Evolutionary conservation across 2,329 filamentous ascomycete genomes (phyloP).

Genomic region (Colletotrichum spinosum): DNA sequence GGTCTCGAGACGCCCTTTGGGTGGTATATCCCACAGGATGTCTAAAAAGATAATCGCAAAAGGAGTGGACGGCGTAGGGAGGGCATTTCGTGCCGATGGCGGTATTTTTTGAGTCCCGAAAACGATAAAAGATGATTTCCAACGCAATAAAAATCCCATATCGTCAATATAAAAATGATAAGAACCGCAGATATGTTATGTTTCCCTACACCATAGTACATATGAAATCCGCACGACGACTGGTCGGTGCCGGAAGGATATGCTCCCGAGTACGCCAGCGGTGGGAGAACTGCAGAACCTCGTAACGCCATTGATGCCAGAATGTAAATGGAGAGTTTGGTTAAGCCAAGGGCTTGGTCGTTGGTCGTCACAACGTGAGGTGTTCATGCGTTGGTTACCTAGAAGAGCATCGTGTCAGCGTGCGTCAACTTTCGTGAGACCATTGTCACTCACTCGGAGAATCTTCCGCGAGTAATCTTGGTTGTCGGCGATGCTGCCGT

Average conservation of each 20-base stretch:
- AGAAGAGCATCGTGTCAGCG: constrained; percentile 33
- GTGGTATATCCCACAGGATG: constrained; percentile 30
- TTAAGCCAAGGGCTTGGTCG: constrained; percentile 41
- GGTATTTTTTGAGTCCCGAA: constrained; percentile 39
- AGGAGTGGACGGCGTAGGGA: constrained; percentile 56
- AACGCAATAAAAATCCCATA: constrained; percentile 33
- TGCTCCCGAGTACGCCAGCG: constrained; percentile 31
- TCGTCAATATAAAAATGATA: constrained; percentile 10
- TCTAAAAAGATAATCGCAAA: constrained; percentile 38
- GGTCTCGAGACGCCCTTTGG: constrained; percentile 24
- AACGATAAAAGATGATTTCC: constrained; percentile 41
- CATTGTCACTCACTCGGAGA: constrained; percentile 79
- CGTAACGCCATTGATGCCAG: constrained; percentile 57
- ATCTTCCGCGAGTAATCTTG: constrained; percentile 97
- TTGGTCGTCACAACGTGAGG: constrained; percentile 50
- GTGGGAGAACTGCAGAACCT: constrained; percentile 31
- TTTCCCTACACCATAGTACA: constrained; percentile 49
- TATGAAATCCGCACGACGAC: constrained; percentile 38
- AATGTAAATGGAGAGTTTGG: constrained; percentile 50
- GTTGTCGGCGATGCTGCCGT: constrained; percentile 96
- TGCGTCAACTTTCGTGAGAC: background rate
- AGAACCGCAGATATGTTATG: constrained; percentile 41
- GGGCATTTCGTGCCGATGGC: constrained; percentile 29
- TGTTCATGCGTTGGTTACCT: constrained; percentile 71
- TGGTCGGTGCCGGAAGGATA: constrained; percentile 31